A percentile compares a stretch with the other conserved stretches of the same genome.
Conservation (phyloP, 345 rosid species). For the Iberis pinnata region DNA sequence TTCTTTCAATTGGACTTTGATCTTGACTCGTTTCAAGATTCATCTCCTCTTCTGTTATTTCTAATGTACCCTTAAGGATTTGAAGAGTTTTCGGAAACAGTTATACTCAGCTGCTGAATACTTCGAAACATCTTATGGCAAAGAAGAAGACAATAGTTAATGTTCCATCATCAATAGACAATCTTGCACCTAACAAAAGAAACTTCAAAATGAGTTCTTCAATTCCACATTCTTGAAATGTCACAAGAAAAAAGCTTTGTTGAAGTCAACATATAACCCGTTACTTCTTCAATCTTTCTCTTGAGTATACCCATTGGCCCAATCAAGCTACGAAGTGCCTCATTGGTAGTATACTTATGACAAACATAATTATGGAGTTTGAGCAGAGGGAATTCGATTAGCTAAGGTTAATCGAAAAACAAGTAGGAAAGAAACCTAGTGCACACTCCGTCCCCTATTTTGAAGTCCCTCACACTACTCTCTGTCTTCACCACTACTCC, state of each 20-base stretch:
- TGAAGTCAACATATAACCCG: constrained; percentile 42
- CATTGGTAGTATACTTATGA: constrained; percentile 70
- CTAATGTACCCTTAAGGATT: no score
- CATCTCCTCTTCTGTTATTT: constrained; percentile 8
- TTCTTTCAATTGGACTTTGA: background rate
- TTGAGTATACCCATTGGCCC: constrained; percentile 81
- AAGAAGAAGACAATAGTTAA: constrained; percentile 65
- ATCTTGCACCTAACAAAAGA: constrained; percentile 53
- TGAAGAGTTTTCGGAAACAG: constrained; percentile 66
- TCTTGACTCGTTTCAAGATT: constrained; percentile 10
- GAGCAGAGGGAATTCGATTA: background rate
- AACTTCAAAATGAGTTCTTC: constrained; percentile 4
- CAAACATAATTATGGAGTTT: constrained; percentile 9
- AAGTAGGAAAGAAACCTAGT: constrained; percentile 53
- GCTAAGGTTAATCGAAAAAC: background rate
- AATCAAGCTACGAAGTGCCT: constrained; percentile 69
- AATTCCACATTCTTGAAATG: background rate
- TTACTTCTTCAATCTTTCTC: constrained; percentile 86
- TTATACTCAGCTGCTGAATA: constrained; percentile 81
- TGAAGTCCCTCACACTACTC: constrained; percentile 59
- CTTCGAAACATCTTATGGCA: constrained; percentile 55
- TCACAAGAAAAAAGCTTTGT: constrained; percentile 6
- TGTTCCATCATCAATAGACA: constrained; percentile 68
- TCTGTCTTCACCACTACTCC: constrained; percentile 84
- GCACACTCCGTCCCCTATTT: constrained; percentile 82